Percentiles rank a stretch among this genome's conserved stretches.
These are phyloP conservation scores for Cairneyella variabilis DNA, from an alignment of 495 filamentous ascomycete species.

Conservation along the genomic window DNA sequence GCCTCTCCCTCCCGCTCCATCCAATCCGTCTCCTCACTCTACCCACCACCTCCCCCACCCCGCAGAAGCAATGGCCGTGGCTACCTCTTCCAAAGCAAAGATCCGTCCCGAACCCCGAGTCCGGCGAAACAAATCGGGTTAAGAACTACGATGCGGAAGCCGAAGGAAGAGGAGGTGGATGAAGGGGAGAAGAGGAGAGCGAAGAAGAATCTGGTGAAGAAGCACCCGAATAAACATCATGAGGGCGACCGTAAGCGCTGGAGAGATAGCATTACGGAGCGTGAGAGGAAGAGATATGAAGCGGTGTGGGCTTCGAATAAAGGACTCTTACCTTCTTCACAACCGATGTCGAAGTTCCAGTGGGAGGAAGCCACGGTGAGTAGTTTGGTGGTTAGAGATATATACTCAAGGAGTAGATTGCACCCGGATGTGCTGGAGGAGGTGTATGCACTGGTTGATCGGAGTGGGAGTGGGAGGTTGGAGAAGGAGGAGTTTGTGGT, in stretches of 20 bases:
- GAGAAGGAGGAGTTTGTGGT: conserved; percentile 85
- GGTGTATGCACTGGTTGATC: conserved; percentile 84
- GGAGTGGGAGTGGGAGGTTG: conserved; percentile 53
- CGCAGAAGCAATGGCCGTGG: conserved; percentile 43
- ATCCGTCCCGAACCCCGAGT: conserved; percentile 46
- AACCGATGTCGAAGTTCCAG: neutral
- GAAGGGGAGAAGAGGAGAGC: conserved; percentile 35
- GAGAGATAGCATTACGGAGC: conserved; percentile 69
- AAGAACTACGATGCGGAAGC: conserved; percentile 70
- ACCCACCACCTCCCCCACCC: conserved; percentile 34
- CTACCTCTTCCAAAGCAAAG: conserved; percentile 25
- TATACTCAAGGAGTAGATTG: conserved; percentile 78
- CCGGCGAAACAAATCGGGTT: conserved; percentile 46
- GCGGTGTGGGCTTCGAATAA: conserved; percentile 94
- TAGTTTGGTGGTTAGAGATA: conserved; percentile 78
- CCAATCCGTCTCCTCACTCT: conserved; percentile 27
- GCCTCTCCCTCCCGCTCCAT: conserved; percentile 38
- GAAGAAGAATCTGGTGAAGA: conserved; percentile 24
- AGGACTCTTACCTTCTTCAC: conserved; percentile 45
- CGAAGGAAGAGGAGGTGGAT: conserved; percentile 49
- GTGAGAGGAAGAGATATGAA: conserved; percentile 88
- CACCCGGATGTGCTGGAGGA: conserved; percentile 64
- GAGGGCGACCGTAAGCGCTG: conserved; percentile 86
- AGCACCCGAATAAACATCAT: conserved; percentile 71
- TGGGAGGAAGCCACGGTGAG: conserved; percentile 53